phyloP scores from a whole-genome alignment of 495 filamentous ascomycete genomes.

The Cairneyella variabilis region DNA sequence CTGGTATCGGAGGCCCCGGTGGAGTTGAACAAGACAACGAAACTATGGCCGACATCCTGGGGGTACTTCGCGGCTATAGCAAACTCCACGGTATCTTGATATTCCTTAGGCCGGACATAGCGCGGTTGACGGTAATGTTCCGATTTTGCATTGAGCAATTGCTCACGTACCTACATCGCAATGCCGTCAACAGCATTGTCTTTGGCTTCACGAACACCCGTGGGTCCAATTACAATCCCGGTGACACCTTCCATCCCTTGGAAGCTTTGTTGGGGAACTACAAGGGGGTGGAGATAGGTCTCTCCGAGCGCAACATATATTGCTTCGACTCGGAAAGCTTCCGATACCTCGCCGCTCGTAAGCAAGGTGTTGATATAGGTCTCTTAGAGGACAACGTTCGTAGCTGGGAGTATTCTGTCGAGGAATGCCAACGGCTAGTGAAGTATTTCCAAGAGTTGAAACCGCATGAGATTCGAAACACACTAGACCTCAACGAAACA shows the following conservation, averaged over 20 bases:
- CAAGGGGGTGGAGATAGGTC: slow-evolving; percentile 19
- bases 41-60: slow-evolving; percentile 41
- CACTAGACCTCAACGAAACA: background rate
- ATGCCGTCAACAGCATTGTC: slow-evolving; percentile 33
- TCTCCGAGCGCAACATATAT: slow-evolving; percentile 25
- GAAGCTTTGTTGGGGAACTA: slow-evolving; percentile 23
- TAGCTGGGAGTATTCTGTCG: background rate
- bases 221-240: slow-evolving; percentile 33
- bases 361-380: slow-evolving; percentile 1
- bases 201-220: slow-evolving; percentile 42
- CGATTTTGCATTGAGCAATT: slow-evolving; percentile 38
- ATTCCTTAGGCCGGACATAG: slow-evolving; percentile 40
- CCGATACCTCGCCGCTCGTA: slow-evolving; percentile 35
- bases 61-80: slow-evolving; percentile 25
- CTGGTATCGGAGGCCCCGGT: background rate
- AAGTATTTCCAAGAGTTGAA: background rate
- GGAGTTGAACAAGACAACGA: slow-evolving; percentile 31
- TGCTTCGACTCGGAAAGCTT: slow-evolving; percentile 44
- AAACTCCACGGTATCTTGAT: slow-evolving; percentile 41
- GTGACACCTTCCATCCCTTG: slow-evolving; percentile 33
- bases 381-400: background rate
- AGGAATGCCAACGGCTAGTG: background rate
- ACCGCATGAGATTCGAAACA: background rate
- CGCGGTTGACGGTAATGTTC: slow-evolving; percentile 35
- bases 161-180: slow-evolving; percentile 32